These are phyloP conservation scores for Clitopilus hobsonii DNA, from an alignment of 768 basidiomycete species.

Conservation along the genomic window DNA sequence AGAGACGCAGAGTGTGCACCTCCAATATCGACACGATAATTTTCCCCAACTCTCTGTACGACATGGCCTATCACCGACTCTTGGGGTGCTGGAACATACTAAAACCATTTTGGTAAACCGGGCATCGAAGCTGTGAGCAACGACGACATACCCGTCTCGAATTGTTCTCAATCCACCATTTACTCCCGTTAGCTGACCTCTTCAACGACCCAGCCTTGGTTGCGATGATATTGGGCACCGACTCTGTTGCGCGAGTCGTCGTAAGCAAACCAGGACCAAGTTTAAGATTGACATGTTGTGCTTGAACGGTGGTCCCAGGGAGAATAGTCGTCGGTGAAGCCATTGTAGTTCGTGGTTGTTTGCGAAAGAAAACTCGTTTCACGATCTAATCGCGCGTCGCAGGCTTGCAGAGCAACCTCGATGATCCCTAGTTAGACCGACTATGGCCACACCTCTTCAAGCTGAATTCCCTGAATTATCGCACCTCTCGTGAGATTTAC, in stretches of 20 bases:
- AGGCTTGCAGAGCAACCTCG: slow-evolving; percentile 4
- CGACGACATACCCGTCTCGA: slow-evolving; percentile 67
- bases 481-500: slow-evolving; percentile 56
- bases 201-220: slow-evolving; percentile 70
- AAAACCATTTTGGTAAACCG: no score
- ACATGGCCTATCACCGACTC: slow-evolving; percentile 88
- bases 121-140: no score
- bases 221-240: slow-evolving; percentile 37
- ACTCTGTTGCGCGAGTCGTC: slow-evolving; percentile 21
- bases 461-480: slow-evolving; percentile 72
- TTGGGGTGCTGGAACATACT: slow-evolving; percentile 91
- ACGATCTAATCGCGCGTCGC: not conserved
- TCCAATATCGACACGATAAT: slow-evolving; percentile 92
- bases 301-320: slow-evolving; percentile 76
- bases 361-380: slow-evolving; percentile 5
- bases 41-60: slow-evolving; percentile 77
- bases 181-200: slow-evolving; percentile 66
- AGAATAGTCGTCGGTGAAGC: slow-evolving; percentile 57
- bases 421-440: slow-evolving; percentile 6
- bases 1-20: slow-evolving; percentile 79
- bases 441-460: slow-evolving; percentile 42
- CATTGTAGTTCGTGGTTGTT: slow-evolving; percentile 10
- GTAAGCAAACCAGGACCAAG: slow-evolving; percentile 82
- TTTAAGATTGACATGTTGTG: slow-evolving; percentile 75
- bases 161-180: slow-evolving; percentile 88